phyloP scores from a whole-genome alignment of 2,329 filamentous ascomycete species.

The Clonostachys rhizophaga region DNA sequence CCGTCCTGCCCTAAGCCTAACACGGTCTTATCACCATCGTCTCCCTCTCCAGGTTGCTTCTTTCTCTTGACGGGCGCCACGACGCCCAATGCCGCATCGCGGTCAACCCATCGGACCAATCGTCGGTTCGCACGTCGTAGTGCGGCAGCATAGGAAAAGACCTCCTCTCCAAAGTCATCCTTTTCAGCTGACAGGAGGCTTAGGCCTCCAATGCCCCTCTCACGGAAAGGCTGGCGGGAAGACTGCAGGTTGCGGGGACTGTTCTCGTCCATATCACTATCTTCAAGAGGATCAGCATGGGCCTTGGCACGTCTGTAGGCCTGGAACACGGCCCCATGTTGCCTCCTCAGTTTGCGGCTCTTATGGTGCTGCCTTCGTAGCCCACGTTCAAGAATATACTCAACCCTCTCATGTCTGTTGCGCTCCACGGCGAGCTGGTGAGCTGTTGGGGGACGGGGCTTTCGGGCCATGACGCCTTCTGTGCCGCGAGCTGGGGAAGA shows the following conservation, averaged over 20 bases:
- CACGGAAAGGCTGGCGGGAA: conserved; percentile 38
- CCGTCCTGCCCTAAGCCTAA: conserved; percentile 6
- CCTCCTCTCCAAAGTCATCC: conserved; percentile 76
- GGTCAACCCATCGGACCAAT: conserved; percentile 63
- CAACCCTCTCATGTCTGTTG: conserved; percentile 74
- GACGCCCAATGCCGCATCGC: conserved; percentile 37
- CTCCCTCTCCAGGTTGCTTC: conserved; percentile 13
- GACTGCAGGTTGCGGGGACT: conserved; percentile 20
- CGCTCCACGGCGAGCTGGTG: conserved; percentile 79
- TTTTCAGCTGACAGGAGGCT: conserved; percentile 56
- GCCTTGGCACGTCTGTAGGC: conserved; percentile 59
- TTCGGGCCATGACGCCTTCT: conserved; percentile 52
- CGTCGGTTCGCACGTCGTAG: conserved; percentile 60
- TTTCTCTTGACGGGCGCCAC: conserved; percentile 38
- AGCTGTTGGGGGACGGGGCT: conserved; percentile 72
- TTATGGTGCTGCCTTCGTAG: conserved; percentile 62
- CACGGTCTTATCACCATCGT: conserved; percentile 9
- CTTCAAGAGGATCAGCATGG: conserved; percentile 50
- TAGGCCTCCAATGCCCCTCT: conserved; percentile 59
- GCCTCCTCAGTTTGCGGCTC: conserved; percentile 55
- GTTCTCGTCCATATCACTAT: conserved; percentile 57
- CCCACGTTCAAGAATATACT: conserved; percentile 74
- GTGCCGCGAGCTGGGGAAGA: conserved; percentile 54
- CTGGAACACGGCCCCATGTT: conserved; percentile 63
- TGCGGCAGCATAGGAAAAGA: conserved; percentile 60